These are phyloP conservation scores for Isabelozyma heimii DNA, from an alignment of 805 yeast species.

Conservation along the genomic window DNA sequence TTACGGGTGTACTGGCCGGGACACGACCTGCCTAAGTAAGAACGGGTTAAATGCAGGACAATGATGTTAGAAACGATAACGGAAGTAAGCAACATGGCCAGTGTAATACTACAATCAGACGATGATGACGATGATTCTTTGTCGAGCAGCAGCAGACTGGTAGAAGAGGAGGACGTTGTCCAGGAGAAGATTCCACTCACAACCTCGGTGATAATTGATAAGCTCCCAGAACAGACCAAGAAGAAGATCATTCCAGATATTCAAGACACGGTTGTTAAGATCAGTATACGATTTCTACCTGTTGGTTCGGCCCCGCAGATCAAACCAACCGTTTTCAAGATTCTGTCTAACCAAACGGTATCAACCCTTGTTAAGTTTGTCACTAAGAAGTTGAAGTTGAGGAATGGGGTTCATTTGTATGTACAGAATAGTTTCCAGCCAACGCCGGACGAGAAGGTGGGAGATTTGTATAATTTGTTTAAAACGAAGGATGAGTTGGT, in stretches of 20 bases:
- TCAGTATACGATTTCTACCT: constrained; percentile 55
- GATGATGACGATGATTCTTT: constrained; percentile 5
- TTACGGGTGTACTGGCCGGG: neutral
- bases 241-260: neutral
- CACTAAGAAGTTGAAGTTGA: constrained; percentile 32
- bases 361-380: constrained; percentile 46
- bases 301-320: constrained; percentile 57
- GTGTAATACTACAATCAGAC: neutral
- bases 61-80: neutral
- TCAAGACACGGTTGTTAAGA: constrained; percentile 17
- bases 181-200: constrained; percentile 15
- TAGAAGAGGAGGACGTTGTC: constrained; percentile 4
- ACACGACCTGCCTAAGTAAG: neutral
- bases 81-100: neutral
- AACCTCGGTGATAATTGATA: constrained; percentile 7
- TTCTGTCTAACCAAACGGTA: constrained; percentile 46
- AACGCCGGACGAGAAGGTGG: constrained; percentile 36
- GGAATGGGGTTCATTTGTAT: constrained; percentile 24
- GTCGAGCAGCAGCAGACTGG: constrained; percentile 1
- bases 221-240: neutral
- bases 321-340: constrained; percentile 49
- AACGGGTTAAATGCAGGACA: neutral
- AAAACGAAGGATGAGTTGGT: constrained; percentile 34
- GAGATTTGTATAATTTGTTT: constrained; percentile 27
- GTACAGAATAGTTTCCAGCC: constrained; percentile 42